Base-by-base conservation (phyloP, 192 early-diverging fungal genomes). In the Phycomyces nitens region DNA sequence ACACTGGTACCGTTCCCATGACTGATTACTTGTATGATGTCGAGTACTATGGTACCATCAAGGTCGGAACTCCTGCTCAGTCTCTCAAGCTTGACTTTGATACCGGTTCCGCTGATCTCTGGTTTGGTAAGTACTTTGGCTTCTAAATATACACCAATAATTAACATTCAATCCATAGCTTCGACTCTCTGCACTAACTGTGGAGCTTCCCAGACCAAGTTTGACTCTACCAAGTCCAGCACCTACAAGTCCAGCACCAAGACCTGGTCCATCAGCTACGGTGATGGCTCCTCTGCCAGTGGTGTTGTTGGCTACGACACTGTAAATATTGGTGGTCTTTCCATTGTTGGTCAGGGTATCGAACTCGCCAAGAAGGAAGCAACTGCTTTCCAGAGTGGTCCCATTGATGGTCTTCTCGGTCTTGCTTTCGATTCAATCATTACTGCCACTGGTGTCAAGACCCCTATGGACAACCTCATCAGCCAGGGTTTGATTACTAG, bases 81-180 rank as follows among this genome's bases (percentile, higher is more conserved):
- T 73, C 71, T 40, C 85, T 89, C 68, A 86, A 86, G 53, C 71
- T 89, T n/a, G 80, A 86, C 58, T 80, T 89, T 38, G 88, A 89
- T 56, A 89, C 88, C 3, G 88, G 88, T 20, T 88, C 85, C 1
- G 82, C 82, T n/a, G 88, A 89, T 67, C 64, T 88, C 3, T 89
- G 86, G 86, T 76, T 87, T 51, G 68, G 68, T 69, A 58, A 63
- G 23, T 55, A 51, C 0, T 24, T 29, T 34, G 43, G 12, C n/a
- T 8, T 52, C 49, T 57, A 1, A 49, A 12, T 1, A 26, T 24
- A 43, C 2, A 18, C 5, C 75, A 79, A 14, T 53, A 24, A 20
- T 43, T 42, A 14, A 69, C 7, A 52, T 38, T 60, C 5, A 21
- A 53, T 9, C 60, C 39, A 41, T 42, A 71, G 66, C 72, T 27